phyloP scores from a whole-genome alignment of 192 early-diverging fungal species.

The Rhizophagus clarus region DNA sequence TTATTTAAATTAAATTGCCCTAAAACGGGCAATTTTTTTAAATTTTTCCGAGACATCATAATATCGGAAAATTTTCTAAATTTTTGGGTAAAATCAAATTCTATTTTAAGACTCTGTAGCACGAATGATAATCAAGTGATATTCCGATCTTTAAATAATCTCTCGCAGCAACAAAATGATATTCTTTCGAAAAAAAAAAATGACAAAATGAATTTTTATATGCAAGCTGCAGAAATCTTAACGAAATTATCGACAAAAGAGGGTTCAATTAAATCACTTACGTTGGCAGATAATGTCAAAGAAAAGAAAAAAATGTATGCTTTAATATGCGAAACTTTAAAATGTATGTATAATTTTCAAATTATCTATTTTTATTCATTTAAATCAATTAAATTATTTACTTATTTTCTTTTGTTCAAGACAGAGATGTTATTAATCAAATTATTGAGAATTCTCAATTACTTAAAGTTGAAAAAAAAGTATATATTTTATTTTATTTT shows the following conservation, averaged over 20 bases:
- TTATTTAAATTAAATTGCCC: too few relatives aligned
- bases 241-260: constrained; percentile 67
- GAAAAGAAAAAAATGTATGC: constrained; percentile 89
- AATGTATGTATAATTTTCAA: constrained; percentile 53
- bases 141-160: too few relatives aligned
- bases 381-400: neutral
- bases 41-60: too few relatives aligned
- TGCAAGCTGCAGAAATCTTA: constrained; percentile 76
- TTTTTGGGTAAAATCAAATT: too few relatives aligned
- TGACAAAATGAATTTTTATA: constrained; percentile 76
- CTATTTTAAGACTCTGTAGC: too few relatives aligned
- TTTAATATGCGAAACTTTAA: constrained; percentile 90
- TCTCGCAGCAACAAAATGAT: too few relatives aligned
- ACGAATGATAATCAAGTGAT: too few relatives aligned
- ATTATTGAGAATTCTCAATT: constrained; percentile 56
- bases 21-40: too few relatives aligned
- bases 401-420: constrained; percentile 33
- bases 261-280: constrained; percentile 80
- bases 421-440: constrained; percentile 50
- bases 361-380: neutral
- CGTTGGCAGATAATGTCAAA: constrained; percentile 61
- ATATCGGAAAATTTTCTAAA: too few relatives aligned
- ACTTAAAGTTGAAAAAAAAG: constrained; percentile 52
- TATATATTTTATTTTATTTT: constrained; percentile 29
- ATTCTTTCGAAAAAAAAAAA: neutral